These are phyloP conservation scores for Begonia peltatifolia DNA, from an alignment of 306 rosid genomes.

Conservation along the genomic window DNA sequence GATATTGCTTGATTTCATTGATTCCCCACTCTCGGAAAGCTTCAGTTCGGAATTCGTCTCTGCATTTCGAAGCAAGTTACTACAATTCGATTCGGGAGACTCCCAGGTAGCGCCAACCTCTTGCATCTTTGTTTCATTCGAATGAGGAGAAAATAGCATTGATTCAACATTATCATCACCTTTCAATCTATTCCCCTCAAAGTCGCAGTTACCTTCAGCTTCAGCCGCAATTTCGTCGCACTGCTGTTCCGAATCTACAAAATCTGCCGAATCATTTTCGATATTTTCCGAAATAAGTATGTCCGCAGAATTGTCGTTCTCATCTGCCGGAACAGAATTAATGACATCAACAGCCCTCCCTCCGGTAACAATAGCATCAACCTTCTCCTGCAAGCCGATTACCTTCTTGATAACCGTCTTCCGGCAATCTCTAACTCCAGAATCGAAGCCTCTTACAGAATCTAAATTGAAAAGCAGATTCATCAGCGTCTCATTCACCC, in stretches of 20 bases:
- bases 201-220: neutral
- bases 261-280: neutral
- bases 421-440: conserved; percentile 43
- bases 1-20: too few relatives aligned
- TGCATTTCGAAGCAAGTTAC: too few relatives aligned
- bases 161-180: neutral
- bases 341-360: neutral
- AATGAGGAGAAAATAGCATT: neutral
- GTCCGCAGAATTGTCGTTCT: neutral
- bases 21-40: too few relatives aligned
- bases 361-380: conserved; percentile 24
- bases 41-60: too few relatives aligned
- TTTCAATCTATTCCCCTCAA: neutral
- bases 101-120: too few relatives aligned
- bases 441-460: conserved; percentile 34
- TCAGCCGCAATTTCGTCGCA: neutral
- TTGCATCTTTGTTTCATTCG: too few relatives aligned
- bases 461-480: conserved; percentile 50
- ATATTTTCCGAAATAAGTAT: neutral
- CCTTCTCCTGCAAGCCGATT: conserved; percentile 45
- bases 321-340: neutral
- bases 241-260: neutral
- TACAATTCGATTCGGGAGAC: too few relatives aligned
- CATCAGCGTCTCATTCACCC: conserved; percentile 44
- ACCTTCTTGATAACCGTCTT: conserved; percentile 41